Percentiles rank a stretch among this genome's conserved stretches.
These are phyloP conservation scores for Furcasterigmium furcatum DNA, from an alignment of 2,329 filamentous ascomycete species.

Conservation along the genomic window DNA sequence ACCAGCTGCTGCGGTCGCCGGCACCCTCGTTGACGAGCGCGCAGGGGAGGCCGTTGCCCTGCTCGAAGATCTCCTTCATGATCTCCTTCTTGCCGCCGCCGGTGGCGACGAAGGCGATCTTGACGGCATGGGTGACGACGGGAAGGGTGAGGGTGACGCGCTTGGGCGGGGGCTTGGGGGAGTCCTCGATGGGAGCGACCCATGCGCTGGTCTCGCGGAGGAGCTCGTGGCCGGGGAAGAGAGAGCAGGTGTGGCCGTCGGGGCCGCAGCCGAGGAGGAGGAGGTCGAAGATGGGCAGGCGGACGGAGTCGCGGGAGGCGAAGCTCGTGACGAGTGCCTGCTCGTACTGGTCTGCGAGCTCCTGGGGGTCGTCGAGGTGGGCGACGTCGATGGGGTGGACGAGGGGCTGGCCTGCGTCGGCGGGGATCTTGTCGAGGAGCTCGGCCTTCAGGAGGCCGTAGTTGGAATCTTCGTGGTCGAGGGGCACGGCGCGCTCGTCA, in stretches of 20 bases:
- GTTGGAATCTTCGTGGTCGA: constrained; percentile 92
- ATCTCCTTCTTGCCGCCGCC: constrained; percentile 88
- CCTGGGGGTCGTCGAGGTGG: constrained; percentile 74
- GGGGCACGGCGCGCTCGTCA: constrained; percentile 91
- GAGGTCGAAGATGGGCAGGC: constrained; percentile 91
- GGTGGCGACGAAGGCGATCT: constrained; percentile 88
- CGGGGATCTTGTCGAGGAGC: constrained; percentile 83
- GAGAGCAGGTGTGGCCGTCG: constrained; percentile 93
- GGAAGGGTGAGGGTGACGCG: constrained; percentile 91
- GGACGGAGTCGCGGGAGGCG: constrained; percentile 88
- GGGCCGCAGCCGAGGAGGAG: constrained; percentile 91
- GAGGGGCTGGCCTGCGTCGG: constrained; percentile 59
- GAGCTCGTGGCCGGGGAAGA: constrained; percentile 88
- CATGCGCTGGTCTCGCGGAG: constrained; percentile 85
- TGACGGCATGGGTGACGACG: constrained; percentile 82
- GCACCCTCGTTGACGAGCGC: constrained; percentile 81
- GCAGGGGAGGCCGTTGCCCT: constrained; percentile 77
- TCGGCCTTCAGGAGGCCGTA: constrained; percentile 85
- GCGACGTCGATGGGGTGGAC: constrained; percentile 74
- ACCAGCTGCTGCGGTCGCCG: constrained; percentile 91
- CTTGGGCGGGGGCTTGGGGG: constrained; percentile 87
- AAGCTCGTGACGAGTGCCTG: constrained; percentile 81
- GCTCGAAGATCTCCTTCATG: constrained; percentile 89
- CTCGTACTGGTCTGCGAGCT: constrained; percentile 93
- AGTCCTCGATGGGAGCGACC: constrained; percentile 90